Evolutionary conservation across 2,329 filamentous ascomycete genomes (phyloP).

Genomic region (Alternaria infectoria): DNA sequence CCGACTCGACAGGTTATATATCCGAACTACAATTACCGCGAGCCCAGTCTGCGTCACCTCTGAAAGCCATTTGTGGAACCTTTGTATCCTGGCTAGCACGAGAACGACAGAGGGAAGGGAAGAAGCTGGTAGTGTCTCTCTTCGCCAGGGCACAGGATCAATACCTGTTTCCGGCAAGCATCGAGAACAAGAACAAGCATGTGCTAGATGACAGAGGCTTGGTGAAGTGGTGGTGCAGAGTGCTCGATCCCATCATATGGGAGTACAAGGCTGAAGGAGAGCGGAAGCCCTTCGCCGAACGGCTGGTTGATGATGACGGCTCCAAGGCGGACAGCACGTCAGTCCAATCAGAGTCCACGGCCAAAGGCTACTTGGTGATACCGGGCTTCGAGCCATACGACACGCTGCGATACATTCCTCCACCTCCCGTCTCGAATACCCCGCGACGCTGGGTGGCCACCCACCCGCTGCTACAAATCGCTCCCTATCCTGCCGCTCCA

Average conservation of each 20-base stretch:
- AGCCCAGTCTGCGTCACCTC: constrained; percentile 65
- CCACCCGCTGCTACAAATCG: constrained; percentile 75
- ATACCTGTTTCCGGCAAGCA: constrained; percentile 92
- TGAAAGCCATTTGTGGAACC: constrained; percentile 73
- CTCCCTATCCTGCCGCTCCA: constrained; percentile 71
- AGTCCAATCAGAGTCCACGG: constrained; percentile 41
- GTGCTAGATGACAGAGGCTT: constrained; percentile 88
- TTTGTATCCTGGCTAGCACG: constrained; percentile 80
- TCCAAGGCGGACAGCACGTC: constrained; percentile 22
- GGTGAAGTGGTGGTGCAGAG: constrained; percentile 94
- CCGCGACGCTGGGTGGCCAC: constrained; percentile 62
- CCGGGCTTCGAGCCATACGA: constrained; percentile 86
- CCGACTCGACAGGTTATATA: constrained; percentile 92
- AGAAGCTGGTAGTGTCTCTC: constrained; percentile 79
- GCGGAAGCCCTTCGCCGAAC: constrained; percentile 39
- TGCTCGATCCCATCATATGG: constrained; percentile 76
- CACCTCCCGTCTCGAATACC: constrained; percentile 48
- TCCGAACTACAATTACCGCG: constrained; percentile 65
- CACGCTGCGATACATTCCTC: constrained; percentile 78
- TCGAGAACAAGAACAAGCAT: constrained; percentile 85
- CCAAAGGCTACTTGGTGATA: constrained; percentile 83
- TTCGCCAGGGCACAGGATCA: constrained; percentile 93
- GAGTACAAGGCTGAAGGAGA: constrained; percentile 54
- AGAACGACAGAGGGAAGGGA: constrained; percentile 66
- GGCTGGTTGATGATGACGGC: constrained; percentile 35